Evolutionary conservation across 1,284 basidiomycete genomes (phyloP).

Genomic region (Xanthoconium separans): DNA sequence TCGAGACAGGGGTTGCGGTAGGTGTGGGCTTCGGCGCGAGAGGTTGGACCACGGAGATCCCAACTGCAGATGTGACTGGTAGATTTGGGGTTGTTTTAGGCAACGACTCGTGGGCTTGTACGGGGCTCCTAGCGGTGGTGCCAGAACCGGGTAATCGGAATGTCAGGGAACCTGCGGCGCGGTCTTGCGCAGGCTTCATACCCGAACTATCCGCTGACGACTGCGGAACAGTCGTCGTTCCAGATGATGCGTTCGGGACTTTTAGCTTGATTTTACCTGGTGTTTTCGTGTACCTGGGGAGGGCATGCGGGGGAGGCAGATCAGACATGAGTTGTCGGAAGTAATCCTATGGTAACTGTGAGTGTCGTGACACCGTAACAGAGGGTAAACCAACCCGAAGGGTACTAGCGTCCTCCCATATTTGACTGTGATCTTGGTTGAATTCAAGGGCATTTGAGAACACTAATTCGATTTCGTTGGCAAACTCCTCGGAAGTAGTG

Average conservation of each 20-base stretch:
- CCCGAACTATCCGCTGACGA: slow-evolving; percentile 11
- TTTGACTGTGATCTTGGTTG: slow-evolving; percentile 72
- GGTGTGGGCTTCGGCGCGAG: slow-evolving; percentile 16
- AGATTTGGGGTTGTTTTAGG: slow-evolving; percentile 19
- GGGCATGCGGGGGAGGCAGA: slow-evolving; percentile 59
- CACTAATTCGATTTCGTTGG: slow-evolving; percentile 84
- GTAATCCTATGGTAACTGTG: slow-evolving; percentile 48
- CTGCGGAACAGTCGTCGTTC: slow-evolving; percentile 10
- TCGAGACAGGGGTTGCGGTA: slow-evolving; percentile 19
- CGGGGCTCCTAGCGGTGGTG: slow-evolving; percentile 19
- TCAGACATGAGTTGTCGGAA: slow-evolving; percentile 75
- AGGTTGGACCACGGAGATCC: slow-evolving; percentile 6
- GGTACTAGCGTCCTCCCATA: slow-evolving; percentile 71
- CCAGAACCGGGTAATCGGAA: slow-evolving; percentile 31
- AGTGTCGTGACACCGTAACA: slow-evolving; percentile 8
- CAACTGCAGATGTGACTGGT: slow-evolving; percentile 27
- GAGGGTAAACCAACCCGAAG: slow-evolving; percentile 51
- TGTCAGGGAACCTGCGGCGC: slow-evolving; percentile 24
- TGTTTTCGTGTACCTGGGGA: slow-evolving; percentile 59
- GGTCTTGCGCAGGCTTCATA: slow-evolving; percentile 25
- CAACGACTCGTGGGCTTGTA: slow-evolving; percentile 19
- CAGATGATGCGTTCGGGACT: slow-evolving; percentile 39
- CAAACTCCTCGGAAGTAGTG: slow-evolving; percentile 64
- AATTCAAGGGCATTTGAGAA: slow-evolving; percentile 89
- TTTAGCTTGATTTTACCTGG: slow-evolving; percentile 68